Evolutionary conservation across 1,284 basidiomycete genomes (phyloP).

Genomic region (Apiotrichum montevideense): DNA sequence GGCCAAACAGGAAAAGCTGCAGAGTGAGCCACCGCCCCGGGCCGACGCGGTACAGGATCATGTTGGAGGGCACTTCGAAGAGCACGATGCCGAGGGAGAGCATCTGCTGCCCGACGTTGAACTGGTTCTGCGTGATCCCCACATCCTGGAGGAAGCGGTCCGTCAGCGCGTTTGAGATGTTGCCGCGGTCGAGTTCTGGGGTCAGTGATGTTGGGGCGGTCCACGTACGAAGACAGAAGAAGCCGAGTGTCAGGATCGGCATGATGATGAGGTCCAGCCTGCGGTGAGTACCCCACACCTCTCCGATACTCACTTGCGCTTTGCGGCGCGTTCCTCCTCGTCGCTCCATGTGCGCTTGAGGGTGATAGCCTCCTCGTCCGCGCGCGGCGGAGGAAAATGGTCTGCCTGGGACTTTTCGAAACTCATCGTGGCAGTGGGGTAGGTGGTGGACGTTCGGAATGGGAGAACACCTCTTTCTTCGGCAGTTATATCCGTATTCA

Average conservation of each 20-base stretch:
- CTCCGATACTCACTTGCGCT: constrained; percentile 22
- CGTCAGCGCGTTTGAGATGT: constrained; percentile 29
- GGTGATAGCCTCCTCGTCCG: not conserved
- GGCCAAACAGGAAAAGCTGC: constrained; percentile 29
- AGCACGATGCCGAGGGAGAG: constrained; percentile 36
- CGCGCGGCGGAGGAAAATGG: not conserved
- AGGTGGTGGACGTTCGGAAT: no score
- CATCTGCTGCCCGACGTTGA: constrained; percentile 34
- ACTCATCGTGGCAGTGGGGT: no score
- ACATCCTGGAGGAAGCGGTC: constrained; percentile 30
- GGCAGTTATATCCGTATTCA: no score
- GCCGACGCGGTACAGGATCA: constrained; percentile 24
- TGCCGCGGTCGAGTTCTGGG: constrained; percentile 18
- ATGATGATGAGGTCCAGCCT: constrained; percentile 31
- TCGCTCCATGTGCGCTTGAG: constrained; percentile 13
- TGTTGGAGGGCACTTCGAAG: constrained; percentile 30
- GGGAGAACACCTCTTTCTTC: no score
- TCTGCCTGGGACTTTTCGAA: not conserved
- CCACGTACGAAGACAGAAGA: constrained; percentile 25
- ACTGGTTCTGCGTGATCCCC: constrained; percentile 31
- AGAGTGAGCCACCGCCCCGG: constrained; percentile 25
- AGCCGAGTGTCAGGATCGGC: constrained; percentile 32
- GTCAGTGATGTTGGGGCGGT: no score
- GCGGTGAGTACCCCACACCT: not conserved
- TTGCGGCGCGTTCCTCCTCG: constrained; percentile 18